These are phyloP conservation scores for Colletotrichum acutatum DNA, from an alignment of 2,329 filamentous ascomycete genomes.

Conservation along the genomic window DNA sequence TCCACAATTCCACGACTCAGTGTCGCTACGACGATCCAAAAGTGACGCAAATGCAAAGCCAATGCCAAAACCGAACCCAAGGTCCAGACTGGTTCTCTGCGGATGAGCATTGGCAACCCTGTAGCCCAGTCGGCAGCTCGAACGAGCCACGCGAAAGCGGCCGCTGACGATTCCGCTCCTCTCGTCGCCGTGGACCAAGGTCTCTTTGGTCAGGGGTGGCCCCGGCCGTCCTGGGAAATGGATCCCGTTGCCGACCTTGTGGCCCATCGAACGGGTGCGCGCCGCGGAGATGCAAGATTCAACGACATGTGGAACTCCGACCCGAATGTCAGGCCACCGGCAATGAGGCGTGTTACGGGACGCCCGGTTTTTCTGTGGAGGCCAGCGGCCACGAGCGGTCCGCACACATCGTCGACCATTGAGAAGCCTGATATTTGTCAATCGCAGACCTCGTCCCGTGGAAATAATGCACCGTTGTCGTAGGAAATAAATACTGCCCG, in stretches of 20 bases:
- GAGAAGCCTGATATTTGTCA: constrained; percentile 24
- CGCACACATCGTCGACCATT: neutral
- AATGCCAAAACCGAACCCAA: neutral
- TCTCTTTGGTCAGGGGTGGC: neutral
- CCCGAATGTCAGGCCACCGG: constrained; percentile 32
- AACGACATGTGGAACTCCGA: constrained; percentile 1
- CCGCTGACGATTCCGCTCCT: neutral
- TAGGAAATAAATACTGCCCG: constrained; percentile 10
- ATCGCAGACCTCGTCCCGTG: constrained; percentile 4
- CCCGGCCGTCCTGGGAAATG: neutral
- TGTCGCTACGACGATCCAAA: neutral
- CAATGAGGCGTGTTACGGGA: constrained; percentile 15
- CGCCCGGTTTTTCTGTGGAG: constrained; percentile 23
- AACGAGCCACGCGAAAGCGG: neutral
- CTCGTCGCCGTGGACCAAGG: neutral
- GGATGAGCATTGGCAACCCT: neutral
- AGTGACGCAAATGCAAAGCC: neutral
- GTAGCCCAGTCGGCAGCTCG: neutral
- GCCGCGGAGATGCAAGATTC: constrained; percentile 31
- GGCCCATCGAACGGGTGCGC: neutral
- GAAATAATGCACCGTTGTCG: neutral
- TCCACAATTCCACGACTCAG: neutral
- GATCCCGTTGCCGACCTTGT: neutral
- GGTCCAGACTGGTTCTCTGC: neutral
- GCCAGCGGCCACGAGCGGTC: constrained; percentile 2